phyloP scores from a whole-genome alignment of 2,329 filamentous ascomycete genomes.

The Myriosclerotinia duriaeana region DNA sequence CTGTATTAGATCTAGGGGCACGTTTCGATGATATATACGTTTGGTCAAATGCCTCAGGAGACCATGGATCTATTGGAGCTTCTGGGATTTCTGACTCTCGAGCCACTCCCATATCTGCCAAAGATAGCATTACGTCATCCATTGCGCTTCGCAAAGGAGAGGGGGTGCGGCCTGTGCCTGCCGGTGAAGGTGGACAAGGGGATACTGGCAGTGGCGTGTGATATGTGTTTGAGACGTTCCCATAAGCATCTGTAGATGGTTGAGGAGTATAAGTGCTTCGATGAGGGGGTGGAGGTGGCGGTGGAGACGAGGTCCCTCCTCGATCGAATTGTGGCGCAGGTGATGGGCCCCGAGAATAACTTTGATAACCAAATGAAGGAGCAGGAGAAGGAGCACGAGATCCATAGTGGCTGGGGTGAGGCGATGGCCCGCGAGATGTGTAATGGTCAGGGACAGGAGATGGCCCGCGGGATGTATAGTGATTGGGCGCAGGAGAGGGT shows the following conservation, averaged over 20 bases:
- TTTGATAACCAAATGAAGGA: constrained; percentile 37
- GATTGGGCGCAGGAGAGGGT: not conserved
- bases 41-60: constrained; percentile 77
- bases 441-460: constrained; percentile 37
- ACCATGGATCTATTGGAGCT: constrained; percentile 73
- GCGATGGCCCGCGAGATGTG: constrained; percentile 37
- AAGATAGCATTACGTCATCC: constrained; percentile 95
- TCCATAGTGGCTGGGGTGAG: constrained; percentile 39
- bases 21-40: constrained; percentile 39
- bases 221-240: constrained; percentile 46
- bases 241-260: constrained; percentile 42
- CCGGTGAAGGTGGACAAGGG: constrained; percentile 67
- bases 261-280: constrained; percentile 55
- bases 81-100: constrained; percentile 56
- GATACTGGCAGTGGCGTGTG: constrained; percentile 60
- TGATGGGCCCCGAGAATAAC: constrained; percentile 44
- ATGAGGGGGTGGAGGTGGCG: constrained; percentile 82
- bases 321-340: constrained; percentile 42
- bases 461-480: constrained; percentile 3
- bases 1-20: constrained; percentile 64
- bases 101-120: constrained; percentile 78
- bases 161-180: constrained; percentile 70
- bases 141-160: constrained; percentile 92
- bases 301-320: constrained; percentile 52
- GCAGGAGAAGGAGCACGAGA: constrained; percentile 42